Evolutionary conservation across 306 rosid species (phyloP).

Genomic region (Sesbania bispinosa): DNA sequence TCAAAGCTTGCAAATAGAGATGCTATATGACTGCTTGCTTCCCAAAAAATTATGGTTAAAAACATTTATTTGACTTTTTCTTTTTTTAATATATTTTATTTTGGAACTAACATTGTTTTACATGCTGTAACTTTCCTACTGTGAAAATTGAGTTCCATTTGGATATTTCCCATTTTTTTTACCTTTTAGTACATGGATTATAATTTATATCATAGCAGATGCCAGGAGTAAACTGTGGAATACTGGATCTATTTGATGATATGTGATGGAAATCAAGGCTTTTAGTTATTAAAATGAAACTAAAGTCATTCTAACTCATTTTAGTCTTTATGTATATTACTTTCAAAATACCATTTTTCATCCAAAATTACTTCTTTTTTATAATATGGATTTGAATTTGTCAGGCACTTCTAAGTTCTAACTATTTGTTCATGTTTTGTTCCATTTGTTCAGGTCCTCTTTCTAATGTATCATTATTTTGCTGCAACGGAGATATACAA

Average conservation of each 20-base stretch:
- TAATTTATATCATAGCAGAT: conserved; percentile 15
- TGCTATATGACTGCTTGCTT: conserved; percentile 5
- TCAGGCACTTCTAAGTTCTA: not conserved
- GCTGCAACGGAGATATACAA: conserved; percentile 97
- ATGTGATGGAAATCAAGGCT: conserved; percentile 18
- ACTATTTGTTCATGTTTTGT: conserved; percentile 7
- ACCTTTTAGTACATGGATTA: conserved; percentile 2
- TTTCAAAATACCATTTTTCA: conserved; percentile 17
- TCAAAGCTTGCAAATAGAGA: conserved; percentile 9
- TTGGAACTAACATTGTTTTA: not conserved
- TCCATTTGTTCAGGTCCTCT: conserved; percentile 73
- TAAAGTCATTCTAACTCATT: not conserved
- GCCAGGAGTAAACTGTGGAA: conserved; percentile 11
- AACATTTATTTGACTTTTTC: conserved; percentile 4
- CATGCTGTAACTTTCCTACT: not conserved
- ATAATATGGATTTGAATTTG: not conserved
- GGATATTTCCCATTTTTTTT: not conserved
- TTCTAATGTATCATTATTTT: conserved; percentile 94
- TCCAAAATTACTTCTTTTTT: no score
- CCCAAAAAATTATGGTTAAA: not conserved
- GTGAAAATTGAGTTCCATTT: conserved; percentile 9
- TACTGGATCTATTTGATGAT: conserved; percentile 18
- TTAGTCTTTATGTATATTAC: not conserved
- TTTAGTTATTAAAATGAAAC: conserved; percentile 16
- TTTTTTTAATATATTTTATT: not conserved